Percentiles rank a stretch among this genome's conserved stretches.
Conservation (phyloP, 306 rosid genomes). For the Chamaecrista fasciculata region DNA sequence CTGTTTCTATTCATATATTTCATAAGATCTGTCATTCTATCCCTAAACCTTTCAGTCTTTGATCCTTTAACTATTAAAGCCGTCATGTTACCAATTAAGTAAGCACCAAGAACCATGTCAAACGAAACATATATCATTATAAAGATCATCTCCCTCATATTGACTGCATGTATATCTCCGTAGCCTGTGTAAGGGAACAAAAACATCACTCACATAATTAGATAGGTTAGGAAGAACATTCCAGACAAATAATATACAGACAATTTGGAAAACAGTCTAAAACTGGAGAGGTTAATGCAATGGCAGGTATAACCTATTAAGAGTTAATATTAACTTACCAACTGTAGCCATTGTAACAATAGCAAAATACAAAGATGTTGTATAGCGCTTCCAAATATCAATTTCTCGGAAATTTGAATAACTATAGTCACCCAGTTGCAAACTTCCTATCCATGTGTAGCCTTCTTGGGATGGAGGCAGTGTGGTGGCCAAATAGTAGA, state of each 20-base stretch:
- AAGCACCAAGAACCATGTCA: conserved; percentile 98
- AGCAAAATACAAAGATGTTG: conserved; percentile 84
- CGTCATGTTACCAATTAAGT: conserved; percentile 98
- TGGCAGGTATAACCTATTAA: background rate
- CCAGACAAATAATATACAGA: conserved; percentile 16
- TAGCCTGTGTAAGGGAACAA: conserved; percentile 61
- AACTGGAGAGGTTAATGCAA: background rate
- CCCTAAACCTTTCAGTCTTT: conserved; percentile 89
- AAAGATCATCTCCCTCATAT: conserved; percentile 96
- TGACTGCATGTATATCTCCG: conserved; percentile 97
- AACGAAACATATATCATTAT: conserved; percentile 84
- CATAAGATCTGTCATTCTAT: conserved; percentile 84
- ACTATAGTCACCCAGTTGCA: conserved; percentile 72
- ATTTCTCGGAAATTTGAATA: conserved; percentile 84
- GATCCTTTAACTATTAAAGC: conserved; percentile 99
- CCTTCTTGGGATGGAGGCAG: conserved; percentile 79
- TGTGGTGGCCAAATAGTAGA: conserved; percentile 95
- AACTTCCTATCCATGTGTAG: conserved; percentile 97
- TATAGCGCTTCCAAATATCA: conserved; percentile 86
- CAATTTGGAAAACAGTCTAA: conserved; percentile 1
- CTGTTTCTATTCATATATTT: conserved; percentile 88
- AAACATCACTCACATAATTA: conserved; percentile 13
- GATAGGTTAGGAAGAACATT: conserved; percentile 22
- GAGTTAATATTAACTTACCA: conserved; percentile 45
- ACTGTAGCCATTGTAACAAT: conserved; percentile 98